Conservation (phyloP, 169 alveolate genomes). For the Ichthyophthirius multifiliis region DNA sequence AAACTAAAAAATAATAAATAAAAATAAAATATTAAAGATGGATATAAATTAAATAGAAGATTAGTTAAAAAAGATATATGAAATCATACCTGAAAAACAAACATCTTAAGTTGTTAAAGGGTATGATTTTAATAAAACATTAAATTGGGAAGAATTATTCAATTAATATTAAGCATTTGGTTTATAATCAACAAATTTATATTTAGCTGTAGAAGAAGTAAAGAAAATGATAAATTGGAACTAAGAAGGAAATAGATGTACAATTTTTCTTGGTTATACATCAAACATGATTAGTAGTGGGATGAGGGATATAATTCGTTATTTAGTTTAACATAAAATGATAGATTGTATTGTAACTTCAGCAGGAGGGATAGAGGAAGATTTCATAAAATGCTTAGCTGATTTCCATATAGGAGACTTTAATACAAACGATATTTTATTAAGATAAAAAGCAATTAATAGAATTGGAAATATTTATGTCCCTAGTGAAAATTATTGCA, state of each 20-base stretch:
- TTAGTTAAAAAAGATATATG: constrained; percentile 25
- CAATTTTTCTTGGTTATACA: constrained; percentile 96
- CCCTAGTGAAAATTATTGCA: constrained; percentile 97
- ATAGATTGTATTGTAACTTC: constrained; percentile 95
- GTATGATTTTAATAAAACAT: constrained; percentile 79
- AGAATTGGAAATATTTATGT: constrained; percentile 98
- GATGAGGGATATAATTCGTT: constrained; percentile 92
- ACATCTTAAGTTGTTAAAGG: constrained; percentile 70
- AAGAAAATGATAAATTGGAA: constrained; percentile 85
- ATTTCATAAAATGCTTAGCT: constrained; percentile 93
- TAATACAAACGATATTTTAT: constrained; percentile 88
- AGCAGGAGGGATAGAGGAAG: constrained; percentile 99
- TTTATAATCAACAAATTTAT: constrained; percentile 85
- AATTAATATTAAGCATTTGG: constrained; percentile 67
- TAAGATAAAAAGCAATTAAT: constrained; percentile 95
- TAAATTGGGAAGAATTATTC: constrained; percentile 65
- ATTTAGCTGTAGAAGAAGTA: constrained; percentile 74
- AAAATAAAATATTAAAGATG: no score
- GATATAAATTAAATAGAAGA: constrained; percentile 38
- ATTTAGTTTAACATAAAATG: constrained; percentile 89
- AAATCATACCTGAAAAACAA: constrained; percentile 36
- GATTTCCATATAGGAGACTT: constrained; percentile 72
- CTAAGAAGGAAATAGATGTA: constrained; percentile 87
- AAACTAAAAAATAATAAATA: no score
- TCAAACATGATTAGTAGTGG: constrained; percentile 97